A percentile compares a stretch with the other conserved stretches of the same genome.
These are phyloP conservation scores for Pseudopithomyces maydicus DNA, from an alignment of 2,329 filamentous ascomycete genomes.

Conservation along the genomic window DNA sequence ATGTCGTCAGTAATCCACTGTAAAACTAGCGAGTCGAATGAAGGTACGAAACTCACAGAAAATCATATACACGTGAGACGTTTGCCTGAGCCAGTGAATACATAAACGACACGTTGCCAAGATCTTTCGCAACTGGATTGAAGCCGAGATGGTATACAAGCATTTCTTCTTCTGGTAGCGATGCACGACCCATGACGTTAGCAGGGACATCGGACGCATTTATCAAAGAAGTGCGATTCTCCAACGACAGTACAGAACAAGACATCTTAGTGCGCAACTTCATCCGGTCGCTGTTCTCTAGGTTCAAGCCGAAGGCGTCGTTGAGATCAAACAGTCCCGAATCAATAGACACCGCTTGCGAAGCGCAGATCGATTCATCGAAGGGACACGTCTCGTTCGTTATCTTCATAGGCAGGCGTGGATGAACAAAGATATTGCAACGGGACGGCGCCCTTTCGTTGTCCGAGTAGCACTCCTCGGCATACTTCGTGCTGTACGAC, in stretches of 20 bases:
- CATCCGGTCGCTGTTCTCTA: background rate
- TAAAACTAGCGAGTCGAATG: background rate
- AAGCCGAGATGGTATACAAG: background rate
- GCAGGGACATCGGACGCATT: background rate
- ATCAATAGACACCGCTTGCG: background rate
- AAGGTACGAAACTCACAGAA: too few species aligned
- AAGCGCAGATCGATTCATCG: background rate
- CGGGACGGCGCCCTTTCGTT: background rate
- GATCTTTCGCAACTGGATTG: background rate
- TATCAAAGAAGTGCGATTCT: background rate
- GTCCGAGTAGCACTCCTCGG: slow-evolving; percentile 15
- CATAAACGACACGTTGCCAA: background rate
- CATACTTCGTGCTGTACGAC: slow-evolving; percentile 8
- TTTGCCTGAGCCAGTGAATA: background rate
- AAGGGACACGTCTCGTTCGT: background rate
- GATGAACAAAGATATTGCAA: background rate
- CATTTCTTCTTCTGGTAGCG: background rate
- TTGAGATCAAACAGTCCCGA: background rate
- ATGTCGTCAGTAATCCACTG: background rate
- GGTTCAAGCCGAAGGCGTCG: background rate
- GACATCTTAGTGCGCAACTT: background rate
- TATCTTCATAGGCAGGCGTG: background rate
- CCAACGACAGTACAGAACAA: background rate
- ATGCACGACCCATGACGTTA: background rate
- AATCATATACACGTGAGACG: background rate